phyloP scores from a whole-genome alignment of 495 filamentous ascomycete genomes.

The Tetracladium marchalianum region DNA sequence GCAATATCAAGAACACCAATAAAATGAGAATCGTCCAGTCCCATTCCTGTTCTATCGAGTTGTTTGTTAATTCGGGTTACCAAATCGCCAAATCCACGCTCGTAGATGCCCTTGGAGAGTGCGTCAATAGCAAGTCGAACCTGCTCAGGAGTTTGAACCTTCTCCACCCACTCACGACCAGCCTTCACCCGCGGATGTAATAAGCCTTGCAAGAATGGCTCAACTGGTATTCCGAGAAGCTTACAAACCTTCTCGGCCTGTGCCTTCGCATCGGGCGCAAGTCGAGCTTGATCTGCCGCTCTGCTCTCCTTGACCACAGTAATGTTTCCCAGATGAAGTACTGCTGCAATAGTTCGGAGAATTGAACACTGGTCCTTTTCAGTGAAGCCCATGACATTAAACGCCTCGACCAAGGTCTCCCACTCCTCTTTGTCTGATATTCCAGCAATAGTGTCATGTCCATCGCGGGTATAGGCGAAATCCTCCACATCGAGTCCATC shows the following conservation, averaged over 20 bases:
- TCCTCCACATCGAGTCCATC: conserved; percentile 65
- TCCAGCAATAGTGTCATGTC: conserved; percentile 82
- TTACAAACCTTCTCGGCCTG: conserved; percentile 70
- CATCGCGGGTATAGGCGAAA: conserved; percentile 83
- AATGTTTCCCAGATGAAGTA: conserved; percentile 91
- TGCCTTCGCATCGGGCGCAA: conserved; percentile 59
- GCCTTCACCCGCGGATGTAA: conserved; percentile 91
- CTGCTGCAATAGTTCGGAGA: conserved; percentile 77
- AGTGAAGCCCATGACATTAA: conserved; percentile 87
- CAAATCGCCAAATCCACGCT: conserved; percentile 87
- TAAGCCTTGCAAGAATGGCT: conserved; percentile 78
- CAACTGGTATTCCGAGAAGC: conserved; percentile 72
- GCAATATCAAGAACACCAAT: conserved; percentile 99
- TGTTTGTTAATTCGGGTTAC: conserved; percentile 87
- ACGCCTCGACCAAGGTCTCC: conserved; percentile 81
- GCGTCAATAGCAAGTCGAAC: conserved; percentile 85
- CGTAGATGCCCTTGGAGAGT: conserved; percentile 93
- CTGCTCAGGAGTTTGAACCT: conserved; percentile 94
- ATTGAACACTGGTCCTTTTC: conserved; percentile 77
- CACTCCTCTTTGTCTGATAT: conserved; percentile 91
- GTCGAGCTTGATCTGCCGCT: conserved; percentile 79
- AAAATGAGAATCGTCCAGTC: conserved; percentile 81
- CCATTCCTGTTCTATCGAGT: conserved; percentile 69
- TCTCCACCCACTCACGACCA: conserved; percentile 95
- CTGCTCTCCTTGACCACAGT: conserved; percentile 80